Base-by-base conservation (phyloP, 2,329 filamentous ascomycete species). In the Pyricularia sp. region DNA sequence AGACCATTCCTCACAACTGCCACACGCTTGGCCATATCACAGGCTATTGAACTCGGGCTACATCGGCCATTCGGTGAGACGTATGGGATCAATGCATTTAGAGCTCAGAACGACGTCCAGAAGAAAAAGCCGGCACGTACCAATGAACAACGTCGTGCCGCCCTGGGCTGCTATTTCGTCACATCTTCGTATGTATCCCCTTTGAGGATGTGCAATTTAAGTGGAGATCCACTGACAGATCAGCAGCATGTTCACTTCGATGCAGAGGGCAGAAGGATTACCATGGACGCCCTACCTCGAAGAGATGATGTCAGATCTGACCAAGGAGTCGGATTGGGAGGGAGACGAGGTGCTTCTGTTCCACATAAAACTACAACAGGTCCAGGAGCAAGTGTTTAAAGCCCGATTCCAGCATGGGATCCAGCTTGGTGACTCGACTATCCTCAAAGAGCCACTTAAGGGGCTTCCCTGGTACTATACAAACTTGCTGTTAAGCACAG, bases 241-340 rank as follows among this genome's bases (percentile, higher is more conserved):
- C 7, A 7, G 1, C 4, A 72, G 71, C 60, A 78, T 77, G 1
- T 63, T 40, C 22, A 62, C 65, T 4, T 66, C 69, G 7, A 73
- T 82, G 16, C 78, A 78, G 28, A 78, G 78, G 60, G 75, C 78
- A 62, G 82, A 86, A 64, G 69, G 78, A 1, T 74, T 87, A 62
- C 76, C 75, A 2, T 88, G 85, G 85, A 85, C 80, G 0, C 68
- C 79, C 1, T 79, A 85, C 63, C 80, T 88, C 76, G 83, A 86
- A 33, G 83, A 86, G 44, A 83, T 79, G 44, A 73, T 87, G 0
- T 72, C 76, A 4, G 68, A 77, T 1, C 73, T 88, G 0, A 73
- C 76, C 4, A 73, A 77, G 19, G 73, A 77, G 1, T 76, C 76
- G 8, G 81, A 85, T 65, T 75, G 75, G 28, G 73, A 78, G 0